A percentile compares a stretch with the other conserved stretches of the same genome.
phyloP scores from a whole-genome alignment of 1,284 basidiomycete species.

The Naganishia sp. region DNA sequence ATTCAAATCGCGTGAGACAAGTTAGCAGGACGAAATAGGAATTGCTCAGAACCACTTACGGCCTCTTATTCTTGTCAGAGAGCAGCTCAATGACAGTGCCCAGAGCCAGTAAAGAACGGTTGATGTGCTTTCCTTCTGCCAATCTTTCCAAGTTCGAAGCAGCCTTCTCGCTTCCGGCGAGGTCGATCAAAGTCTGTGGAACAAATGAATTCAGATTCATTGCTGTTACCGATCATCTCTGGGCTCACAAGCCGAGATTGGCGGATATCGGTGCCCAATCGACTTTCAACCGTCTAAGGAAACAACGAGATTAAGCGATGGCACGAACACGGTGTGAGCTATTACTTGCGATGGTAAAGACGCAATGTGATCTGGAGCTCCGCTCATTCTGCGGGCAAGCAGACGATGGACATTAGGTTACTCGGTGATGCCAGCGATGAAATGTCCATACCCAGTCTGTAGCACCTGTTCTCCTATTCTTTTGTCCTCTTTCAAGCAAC shows the following conservation, averaged over 20 bases:
- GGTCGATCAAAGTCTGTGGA: slow-evolving; percentile 55
- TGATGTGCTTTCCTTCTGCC: slow-evolving; percentile 62
- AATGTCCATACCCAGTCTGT: slow-evolving; percentile 58
- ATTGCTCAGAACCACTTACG: slow-evolving; percentile 18
- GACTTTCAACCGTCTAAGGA: slow-evolving; percentile 31
- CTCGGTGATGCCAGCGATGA: neutral
- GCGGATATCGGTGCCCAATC: slow-evolving; percentile 43
- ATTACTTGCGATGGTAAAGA: slow-evolving; percentile 57
- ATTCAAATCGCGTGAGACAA: slow-evolving; percentile 1
- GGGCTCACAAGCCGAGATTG: slow-evolving; percentile 47
- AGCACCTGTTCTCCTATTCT: slow-evolving; percentile 57
- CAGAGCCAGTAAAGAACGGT: slow-evolving; percentile 57
- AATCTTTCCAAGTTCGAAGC: slow-evolving; percentile 58
- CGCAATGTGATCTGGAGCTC: slow-evolving; percentile 58
- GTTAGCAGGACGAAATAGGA: neutral
- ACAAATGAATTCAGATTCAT: too few species aligned
- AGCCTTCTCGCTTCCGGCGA: slow-evolving; percentile 61
- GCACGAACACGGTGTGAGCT: neutral
- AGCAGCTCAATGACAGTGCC: slow-evolving; percentile 62
- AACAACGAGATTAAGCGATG: neutral
- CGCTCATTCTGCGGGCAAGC: slow-evolving; percentile 54
- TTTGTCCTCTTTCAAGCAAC: slow-evolving; percentile 57
- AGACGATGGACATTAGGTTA: neutral
- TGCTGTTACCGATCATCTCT: neutral
- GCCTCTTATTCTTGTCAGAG: slow-evolving; percentile 48